These are phyloP conservation scores for Camelina neglecta DNA, from an alignment of 345 rosid genomes.

Conservation along the genomic window DNA sequence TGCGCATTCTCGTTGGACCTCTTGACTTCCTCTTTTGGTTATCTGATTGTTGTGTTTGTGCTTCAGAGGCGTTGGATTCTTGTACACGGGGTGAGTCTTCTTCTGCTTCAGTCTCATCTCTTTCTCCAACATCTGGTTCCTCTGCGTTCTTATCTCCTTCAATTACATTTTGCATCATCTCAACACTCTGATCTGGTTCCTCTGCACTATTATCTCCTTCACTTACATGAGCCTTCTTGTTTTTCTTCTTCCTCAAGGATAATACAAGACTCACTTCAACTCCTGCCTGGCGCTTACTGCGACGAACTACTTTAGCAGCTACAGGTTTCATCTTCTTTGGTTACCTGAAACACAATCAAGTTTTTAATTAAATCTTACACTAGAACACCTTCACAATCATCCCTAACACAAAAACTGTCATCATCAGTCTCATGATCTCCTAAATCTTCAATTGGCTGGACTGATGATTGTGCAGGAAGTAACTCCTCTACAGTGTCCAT, in stretches of 20 bases:
- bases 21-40: too few relatives aligned
- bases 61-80: too few relatives aligned
- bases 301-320: neutral
- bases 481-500: neutral
- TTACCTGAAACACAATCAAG: slow-evolving; percentile 13
- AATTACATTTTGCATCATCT: too few relatives aligned
- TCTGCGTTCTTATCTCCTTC: neutral
- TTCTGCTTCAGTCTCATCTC: neutral
- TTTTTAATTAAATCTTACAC: neutral
- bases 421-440: neutral
- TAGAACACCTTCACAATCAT: slow-evolving; percentile 11
- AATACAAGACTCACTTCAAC: neutral
- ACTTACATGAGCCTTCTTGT: neutral
- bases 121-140: neutral
- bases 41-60: too few relatives aligned
- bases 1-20: too few relatives aligned
- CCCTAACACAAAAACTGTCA: neutral
- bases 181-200: too few relatives aligned
- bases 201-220: too few relatives aligned
- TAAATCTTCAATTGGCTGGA: neutral
- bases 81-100: too few relatives aligned
- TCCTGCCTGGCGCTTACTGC: slow-evolving; percentile 13
- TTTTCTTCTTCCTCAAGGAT: neutral
- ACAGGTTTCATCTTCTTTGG: neutral
- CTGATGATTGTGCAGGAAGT: neutral